These are phyloP conservation scores for Fusarium phyllophilum DNA, from an alignment of 2,329 filamentous ascomycete genomes.

Conservation along the genomic window DNA sequence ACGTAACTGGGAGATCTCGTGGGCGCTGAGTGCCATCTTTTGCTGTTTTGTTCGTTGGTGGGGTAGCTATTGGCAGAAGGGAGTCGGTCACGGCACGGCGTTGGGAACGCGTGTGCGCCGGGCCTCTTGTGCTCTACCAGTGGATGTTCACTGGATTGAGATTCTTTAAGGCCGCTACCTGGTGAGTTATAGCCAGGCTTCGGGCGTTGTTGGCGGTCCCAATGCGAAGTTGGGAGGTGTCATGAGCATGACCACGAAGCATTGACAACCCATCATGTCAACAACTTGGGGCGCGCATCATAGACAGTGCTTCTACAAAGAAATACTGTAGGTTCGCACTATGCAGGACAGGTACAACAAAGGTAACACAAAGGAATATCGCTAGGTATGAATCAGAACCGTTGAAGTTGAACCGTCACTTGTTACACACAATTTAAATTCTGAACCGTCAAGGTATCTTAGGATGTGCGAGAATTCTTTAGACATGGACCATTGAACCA, in stretches of 20 bases:
- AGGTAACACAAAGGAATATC: neutral
- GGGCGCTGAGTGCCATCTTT: constrained; percentile 64
- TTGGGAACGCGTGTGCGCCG: constrained; percentile 6
- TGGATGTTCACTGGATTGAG: neutral
- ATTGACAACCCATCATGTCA: constrained; percentile 26
- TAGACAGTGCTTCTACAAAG: neutral
- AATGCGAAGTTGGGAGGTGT: constrained; percentile 8
- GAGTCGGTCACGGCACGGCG: constrained; percentile 4
- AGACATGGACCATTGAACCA: constrained; percentile 1
- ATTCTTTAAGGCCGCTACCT: neutral
- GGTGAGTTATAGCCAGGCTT: neutral
- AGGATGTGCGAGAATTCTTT: neutral
- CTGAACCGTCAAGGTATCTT: neutral
- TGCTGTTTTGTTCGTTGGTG: constrained; percentile 28
- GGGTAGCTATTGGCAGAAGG: constrained; percentile 20
- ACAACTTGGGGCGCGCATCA: constrained; percentile 10
- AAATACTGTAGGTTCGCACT: constrained; percentile 1
- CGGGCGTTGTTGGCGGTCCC: neutral
- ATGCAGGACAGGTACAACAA: neutral
- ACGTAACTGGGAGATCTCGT: constrained; percentile 72
- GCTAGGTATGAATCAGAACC: constrained; percentile 2
- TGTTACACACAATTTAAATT: constrained; percentile 5
- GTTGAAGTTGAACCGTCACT: constrained; percentile 10
- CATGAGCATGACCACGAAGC: constrained; percentile 27
- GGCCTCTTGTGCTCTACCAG: neutral